Percentiles rank a stretch among this genome's conserved stretches.
Conservation (phyloP, 73 alveolate genomes). For the Paramecium sexaurelia region DNA sequence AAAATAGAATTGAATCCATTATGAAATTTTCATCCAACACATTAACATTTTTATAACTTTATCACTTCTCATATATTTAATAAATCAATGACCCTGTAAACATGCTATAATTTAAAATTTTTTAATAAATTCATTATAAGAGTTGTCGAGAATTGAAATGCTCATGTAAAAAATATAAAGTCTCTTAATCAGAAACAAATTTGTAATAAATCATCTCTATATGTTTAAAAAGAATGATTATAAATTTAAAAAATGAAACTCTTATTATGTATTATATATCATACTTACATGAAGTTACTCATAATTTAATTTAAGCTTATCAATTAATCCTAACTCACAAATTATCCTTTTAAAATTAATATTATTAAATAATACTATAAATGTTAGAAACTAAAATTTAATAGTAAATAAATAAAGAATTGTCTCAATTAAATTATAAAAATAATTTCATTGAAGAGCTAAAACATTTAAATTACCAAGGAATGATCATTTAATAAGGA, state of each 20-base stretch:
- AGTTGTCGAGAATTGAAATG: not conserved
- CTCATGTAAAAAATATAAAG: not conserved
- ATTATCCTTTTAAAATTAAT: not conserved
- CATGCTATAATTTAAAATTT: not conserved
- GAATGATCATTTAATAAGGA: not conserved
- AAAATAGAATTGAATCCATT: not conserved
- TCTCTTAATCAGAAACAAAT: not conserved
- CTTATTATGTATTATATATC: not conserved
- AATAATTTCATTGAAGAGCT: not conserved
- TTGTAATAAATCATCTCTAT: not conserved
- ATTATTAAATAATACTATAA: not conserved
- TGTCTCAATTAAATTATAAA: not conserved
- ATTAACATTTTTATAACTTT: not conserved
- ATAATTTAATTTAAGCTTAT: not conserved
- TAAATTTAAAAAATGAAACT: not conserved
- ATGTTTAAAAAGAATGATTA: not conserved
- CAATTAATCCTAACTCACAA: not conserved
- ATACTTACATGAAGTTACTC: not conserved
- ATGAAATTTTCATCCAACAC: not conserved
- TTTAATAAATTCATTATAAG: not conserved
- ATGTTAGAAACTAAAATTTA: not conserved
- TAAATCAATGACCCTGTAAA: not conserved
- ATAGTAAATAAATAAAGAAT: not conserved
- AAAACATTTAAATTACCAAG: not conserved
- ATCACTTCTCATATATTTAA: not conserved